Base-by-base conservation (phyloP, 306 rosid genomes). In the Cucurbita ficifolia region DNA sequence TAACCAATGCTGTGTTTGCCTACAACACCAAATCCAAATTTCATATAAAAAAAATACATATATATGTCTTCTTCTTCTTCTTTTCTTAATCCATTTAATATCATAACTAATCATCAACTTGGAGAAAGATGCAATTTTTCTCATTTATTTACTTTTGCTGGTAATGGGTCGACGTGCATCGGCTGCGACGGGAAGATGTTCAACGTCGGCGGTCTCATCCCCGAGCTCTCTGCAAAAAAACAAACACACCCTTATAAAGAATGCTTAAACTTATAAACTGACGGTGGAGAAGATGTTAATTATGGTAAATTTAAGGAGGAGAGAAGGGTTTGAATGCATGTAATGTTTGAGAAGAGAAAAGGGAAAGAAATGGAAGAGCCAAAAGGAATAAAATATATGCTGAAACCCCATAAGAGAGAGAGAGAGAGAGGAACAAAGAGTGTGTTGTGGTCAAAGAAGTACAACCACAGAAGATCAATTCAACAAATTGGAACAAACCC, bases 171-270 rank as follows among this genome's bases (percentile, higher is more conserved):
- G 46, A 79, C 86, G 56, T 89, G 92, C 99, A 95, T 95, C 74
- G 99, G 99, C 80, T 87, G 89, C 24, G 99, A 95, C 19, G 99
- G 99, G 79, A 95, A 95, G 76, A 95, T 95, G 82, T 95, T 95
- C 82, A 95, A 84, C 77, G 97, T 95, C 4, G 97, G 90, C 74
- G 93, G 99, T 83, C 95, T 89, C 93, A 88, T 89, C 72, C 92
- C 90, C 10, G 87, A 81, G 68, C 79, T 80, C 55, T 76, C 73
- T 76, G 24, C 29, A 17, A 9, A 24, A 4, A 29, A 51, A 17
- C 17, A 51, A 8, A n/a, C 10, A 0, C 5, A 18, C 29, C n/a
- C 3, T 29, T 29, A 29, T 29, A 29, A 29, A 29, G 33, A 29
- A 29, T 29, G 33, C 33, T 29, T 29, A 2, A 29, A 29, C 33